Conservation (phyloP, 2,329 filamentous ascomycete species). For the Cercospora sp. region DNA sequence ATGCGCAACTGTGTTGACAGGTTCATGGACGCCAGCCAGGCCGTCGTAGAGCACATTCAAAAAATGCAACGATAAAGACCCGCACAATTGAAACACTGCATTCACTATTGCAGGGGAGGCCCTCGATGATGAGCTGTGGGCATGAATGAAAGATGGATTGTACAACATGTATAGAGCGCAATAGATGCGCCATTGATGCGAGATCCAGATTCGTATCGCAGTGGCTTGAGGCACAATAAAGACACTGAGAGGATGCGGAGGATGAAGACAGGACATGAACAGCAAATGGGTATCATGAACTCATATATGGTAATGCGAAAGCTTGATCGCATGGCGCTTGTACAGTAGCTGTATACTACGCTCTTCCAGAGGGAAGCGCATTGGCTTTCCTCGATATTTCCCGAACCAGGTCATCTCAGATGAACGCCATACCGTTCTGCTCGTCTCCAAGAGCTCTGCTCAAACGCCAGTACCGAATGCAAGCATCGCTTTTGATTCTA, state of each 20-base stretch:
- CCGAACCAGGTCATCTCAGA: slow-evolving; percentile 2
- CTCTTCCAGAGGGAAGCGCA: slow-evolving; percentile 11
- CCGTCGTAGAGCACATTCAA: slow-evolving; percentile 83
- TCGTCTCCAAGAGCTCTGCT: slow-evolving; percentile 17
- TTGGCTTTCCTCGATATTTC: slow-evolving; percentile 9
- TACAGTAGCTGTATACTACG: slow-evolving; percentile 24
- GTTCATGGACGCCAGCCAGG: slow-evolving; percentile 83
- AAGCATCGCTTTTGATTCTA: slow-evolving; percentile 31
- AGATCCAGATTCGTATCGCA: not conserved
- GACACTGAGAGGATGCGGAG: not conserved
- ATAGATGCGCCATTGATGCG: not conserved
- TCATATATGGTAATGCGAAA: slow-evolving; percentile 10
- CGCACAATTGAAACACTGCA: not conserved
- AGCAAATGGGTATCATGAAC: slow-evolving; percentile 16
- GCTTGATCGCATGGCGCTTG: slow-evolving; percentile 27
- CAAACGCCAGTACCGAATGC: slow-evolving; percentile 36
- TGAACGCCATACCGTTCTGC: slow-evolving; percentile 2
- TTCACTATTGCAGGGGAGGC: not conserved
- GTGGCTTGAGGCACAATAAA: not conserved
- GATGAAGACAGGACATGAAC: slow-evolving; percentile 1
- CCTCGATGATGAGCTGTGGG: not conserved
- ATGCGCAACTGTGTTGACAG: slow-evolving; percentile 90
- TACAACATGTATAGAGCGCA: slow-evolving; percentile 18
- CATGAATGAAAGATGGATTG: slow-evolving; percentile 12
- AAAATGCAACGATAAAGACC: slow-evolving; percentile 45